Evolutionary conservation across 1,284 basidiomycete species (phyloP), one percentile per base, ranked within the genome.

Genomic region (Rhodotorula sp.): DNA sequence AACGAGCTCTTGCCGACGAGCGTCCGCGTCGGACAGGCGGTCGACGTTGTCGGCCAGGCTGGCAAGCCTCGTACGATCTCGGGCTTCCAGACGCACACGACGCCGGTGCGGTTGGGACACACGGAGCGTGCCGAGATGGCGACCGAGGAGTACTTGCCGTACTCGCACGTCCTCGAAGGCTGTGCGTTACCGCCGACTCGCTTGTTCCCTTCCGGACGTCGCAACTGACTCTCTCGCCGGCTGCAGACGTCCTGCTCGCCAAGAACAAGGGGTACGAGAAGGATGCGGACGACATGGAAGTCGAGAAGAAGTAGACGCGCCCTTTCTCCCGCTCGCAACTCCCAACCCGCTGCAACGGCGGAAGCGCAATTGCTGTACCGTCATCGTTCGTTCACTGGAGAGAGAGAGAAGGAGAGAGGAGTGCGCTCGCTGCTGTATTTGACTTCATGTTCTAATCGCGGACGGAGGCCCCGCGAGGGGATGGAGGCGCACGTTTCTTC

Each of bases 21-120:
- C 11, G 94, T 98, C 46, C 89, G 96, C 39, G 96, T 99, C 47
- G 95, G 95, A 52, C 74, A 91, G 86, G 91, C 91, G 15, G 88
- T 94, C 72, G 92, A 94, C 76, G 90, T 92, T 59, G 90, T 94
- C 55, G 92, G 91, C 19, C 91, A 93, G 82, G 92, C 92, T 0
- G 92, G 91, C 51, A 94, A 94, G 80, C 91, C 92, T 69, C 84
- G 91, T 73, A 92, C 92, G 60, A 94, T 94, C 73, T 92, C 90
- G 34, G 92, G 91, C 51, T 96, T 96, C 89, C 93, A 97, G 82
- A 99, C 96, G 34, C 93, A 98, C 81, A 89, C 91, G 76, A 94
- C 94, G 56, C 96, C 96, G 0, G 95, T 99, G 58, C 88, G 96
- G 59, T 82, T 99, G 66, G 94, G 91, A 4, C 95, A 93, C 65